Evolutionary conservation across 495 filamentous ascomycete species (phyloP).

Genomic region (Penicillium samsonianum): DNA sequence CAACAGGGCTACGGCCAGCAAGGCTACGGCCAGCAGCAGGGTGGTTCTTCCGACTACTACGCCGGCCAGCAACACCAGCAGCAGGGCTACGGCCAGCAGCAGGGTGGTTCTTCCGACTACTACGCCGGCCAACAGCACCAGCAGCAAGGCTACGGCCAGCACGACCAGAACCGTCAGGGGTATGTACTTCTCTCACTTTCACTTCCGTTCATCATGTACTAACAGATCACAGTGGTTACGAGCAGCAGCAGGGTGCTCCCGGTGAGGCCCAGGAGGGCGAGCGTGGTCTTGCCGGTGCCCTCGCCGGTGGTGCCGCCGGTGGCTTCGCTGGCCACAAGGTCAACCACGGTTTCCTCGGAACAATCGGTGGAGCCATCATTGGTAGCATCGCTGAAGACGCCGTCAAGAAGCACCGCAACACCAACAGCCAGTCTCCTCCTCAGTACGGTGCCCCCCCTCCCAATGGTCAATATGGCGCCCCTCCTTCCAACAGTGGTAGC

Average conservation of each 20-base stretch:
- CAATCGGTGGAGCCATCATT: conserved; percentile 52
- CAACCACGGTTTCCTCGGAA: conserved; percentile 51
- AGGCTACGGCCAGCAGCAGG: conserved; percentile 26
- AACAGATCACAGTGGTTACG: conserved; percentile 24
- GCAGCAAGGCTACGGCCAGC: conserved; percentile 31
- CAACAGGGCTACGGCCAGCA: conserved; percentile 31
- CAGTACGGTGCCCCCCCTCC: conserved; percentile 4
- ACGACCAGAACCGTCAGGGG: conserved; percentile 28
- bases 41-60: conserved; percentile 36
- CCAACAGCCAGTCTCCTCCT: conserved; percentile 15
- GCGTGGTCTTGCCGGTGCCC: conserved; percentile 49
- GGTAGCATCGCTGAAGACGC: conserved; percentile 50
- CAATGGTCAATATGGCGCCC: neutral
- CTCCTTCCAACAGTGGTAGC: conserved; percentile 25
- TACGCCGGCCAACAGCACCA: conserved; percentile 35
- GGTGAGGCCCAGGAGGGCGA: conserved; percentile 48
- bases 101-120: conserved; percentile 31
- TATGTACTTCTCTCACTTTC: conserved; percentile 18
- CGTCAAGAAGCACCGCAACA: conserved; percentile 45
- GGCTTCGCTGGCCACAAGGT: conserved; percentile 52
- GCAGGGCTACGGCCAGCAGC: conserved; percentile 27
- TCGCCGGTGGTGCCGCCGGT: conserved; percentile 49
- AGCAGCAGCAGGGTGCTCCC: conserved; percentile 35
- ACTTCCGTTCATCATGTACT: conserved; percentile 7
- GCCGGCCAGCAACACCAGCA: conserved; percentile 30